Evolutionary conservation across 495 filamentous ascomycete genomes (phyloP).

Genomic region (Aspergillus affinis): DNA sequence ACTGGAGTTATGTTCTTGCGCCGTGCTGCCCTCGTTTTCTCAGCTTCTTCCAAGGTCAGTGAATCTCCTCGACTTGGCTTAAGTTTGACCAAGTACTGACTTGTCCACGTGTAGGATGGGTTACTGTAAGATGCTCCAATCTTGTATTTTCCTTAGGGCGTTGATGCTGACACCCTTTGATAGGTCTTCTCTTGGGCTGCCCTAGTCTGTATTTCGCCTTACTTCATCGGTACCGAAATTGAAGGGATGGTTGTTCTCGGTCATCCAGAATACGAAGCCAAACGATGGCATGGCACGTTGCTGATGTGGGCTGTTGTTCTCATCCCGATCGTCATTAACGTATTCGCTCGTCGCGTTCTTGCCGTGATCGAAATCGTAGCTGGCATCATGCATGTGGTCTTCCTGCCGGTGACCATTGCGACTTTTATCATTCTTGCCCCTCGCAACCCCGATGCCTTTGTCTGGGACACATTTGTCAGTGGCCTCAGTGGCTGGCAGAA

Average conservation of each 20-base stretch:
- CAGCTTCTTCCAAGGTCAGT: slow-evolving; percentile 45
- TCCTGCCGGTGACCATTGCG: slow-evolving; percentile 46
- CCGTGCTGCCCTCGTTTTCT: slow-evolving; percentile 37
- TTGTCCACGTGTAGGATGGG: slow-evolving; percentile 21
- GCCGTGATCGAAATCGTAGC: slow-evolving; percentile 47
- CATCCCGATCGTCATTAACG: slow-evolving; percentile 42
- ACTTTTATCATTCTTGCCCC: slow-evolving; percentile 45
- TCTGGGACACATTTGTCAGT: slow-evolving; percentile 45
- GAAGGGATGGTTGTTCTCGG: slow-evolving; percentile 46
- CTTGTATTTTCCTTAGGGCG: too few species aligned
- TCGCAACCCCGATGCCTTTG: slow-evolving; percentile 41
- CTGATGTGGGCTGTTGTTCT: slow-evolving; percentile 46
- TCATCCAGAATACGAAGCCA: slow-evolving; percentile 37
- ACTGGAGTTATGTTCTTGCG: slow-evolving; percentile 46
- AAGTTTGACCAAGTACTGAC: not conserved
- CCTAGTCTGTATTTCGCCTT: slow-evolving; percentile 46
- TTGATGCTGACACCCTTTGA: slow-evolving; percentile 33
- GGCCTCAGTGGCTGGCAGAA: slow-evolving; percentile 45
- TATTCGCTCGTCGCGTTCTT: slow-evolving; percentile 43
- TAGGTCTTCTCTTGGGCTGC: slow-evolving; percentile 39
- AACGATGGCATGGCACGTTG: slow-evolving; percentile 50
- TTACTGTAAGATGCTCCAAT: slow-evolving; percentile 26
- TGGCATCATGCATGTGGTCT: slow-evolving; percentile 48
- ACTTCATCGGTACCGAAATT: slow-evolving; percentile 50
- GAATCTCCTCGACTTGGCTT: slow-evolving; percentile 19